phyloP scores from a whole-genome alignment of 306 rosid species.

The Prunus fruticosa region DNA sequence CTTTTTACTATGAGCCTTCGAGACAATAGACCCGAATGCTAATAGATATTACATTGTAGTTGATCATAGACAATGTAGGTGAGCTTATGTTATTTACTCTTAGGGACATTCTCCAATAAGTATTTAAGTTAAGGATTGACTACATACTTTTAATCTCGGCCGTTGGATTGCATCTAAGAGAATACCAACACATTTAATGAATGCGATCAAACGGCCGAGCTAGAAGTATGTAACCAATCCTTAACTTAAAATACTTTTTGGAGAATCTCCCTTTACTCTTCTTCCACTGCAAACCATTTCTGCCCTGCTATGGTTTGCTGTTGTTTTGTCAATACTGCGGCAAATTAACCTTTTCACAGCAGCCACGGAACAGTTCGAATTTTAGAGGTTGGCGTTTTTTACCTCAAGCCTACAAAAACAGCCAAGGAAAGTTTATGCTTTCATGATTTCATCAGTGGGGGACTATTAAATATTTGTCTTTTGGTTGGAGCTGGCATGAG shows the following conservation, averaged over 20 bases:
- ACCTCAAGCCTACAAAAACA: background rate
- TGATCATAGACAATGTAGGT: background rate
- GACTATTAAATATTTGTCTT: background rate
- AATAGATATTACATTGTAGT: background rate
- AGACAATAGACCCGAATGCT: background rate
- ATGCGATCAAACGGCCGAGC: too few species aligned
- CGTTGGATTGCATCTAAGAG: too few species aligned
- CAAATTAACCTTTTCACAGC: background rate
- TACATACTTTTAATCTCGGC: too few species aligned
- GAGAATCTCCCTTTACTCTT: too few species aligned
- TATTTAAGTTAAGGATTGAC: too few species aligned
- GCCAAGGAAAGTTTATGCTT: background rate
- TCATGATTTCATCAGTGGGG: too few species aligned
- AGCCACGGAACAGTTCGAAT: background rate
- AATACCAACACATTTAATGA: too few species aligned
- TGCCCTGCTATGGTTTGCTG: too few species aligned
- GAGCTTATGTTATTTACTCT: background rate
- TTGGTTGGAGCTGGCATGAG: too few species aligned
- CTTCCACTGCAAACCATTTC: background rate
- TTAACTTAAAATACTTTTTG: too few species aligned
- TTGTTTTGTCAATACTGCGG: background rate
- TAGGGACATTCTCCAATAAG: background rate
- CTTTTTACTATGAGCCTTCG: too few species aligned
- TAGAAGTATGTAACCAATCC: too few species aligned
- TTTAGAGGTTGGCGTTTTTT: background rate